A percentile compares a stretch with the other conserved stretches of the same genome.
Evolutionary conservation across 1,284 basidiomycete genomes (phyloP).

Genomic region (Naganishia liquefaciens): DNA sequence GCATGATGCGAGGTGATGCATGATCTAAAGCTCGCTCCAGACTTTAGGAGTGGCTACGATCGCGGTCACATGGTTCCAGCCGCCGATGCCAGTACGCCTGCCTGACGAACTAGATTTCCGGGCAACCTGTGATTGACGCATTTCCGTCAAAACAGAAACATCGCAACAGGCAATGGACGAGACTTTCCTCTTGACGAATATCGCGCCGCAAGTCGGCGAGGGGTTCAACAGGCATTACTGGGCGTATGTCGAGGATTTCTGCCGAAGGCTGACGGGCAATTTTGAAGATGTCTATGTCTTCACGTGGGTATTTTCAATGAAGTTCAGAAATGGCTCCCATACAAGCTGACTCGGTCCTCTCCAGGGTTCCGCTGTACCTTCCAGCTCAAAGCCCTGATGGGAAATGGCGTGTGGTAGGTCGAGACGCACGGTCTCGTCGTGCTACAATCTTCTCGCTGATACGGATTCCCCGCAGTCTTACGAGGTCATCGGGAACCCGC

Average conservation of each 20-base stretch:
- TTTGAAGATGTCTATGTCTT: slow-evolving; percentile 97
- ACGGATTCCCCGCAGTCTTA: slow-evolving; percentile 62
- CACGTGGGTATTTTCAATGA: slow-evolving; percentile 58
- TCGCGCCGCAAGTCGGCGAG: slow-evolving; percentile 95
- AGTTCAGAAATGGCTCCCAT: not conserved
- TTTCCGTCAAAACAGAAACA: slow-evolving; percentile 17
- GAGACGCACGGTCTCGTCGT: not conserved
- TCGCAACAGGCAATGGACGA: slow-evolving; percentile 89
- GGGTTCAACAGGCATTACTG: slow-evolving; percentile 99
- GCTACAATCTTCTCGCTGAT: too few relatives aligned
- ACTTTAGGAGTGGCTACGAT: slow-evolving; percentile 93
- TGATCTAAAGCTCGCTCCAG: slow-evolving; percentile 37
- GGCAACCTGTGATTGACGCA: not conserved
- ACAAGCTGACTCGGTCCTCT: not conserved
- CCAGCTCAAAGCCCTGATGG: slow-evolving; percentile 81
- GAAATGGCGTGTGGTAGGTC: slow-evolving; percentile 87
- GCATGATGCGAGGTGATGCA: not conserved
- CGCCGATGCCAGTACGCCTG: slow-evolving; percentile 78
- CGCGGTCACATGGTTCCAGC: slow-evolving; percentile 98
- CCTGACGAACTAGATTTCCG: not conserved
- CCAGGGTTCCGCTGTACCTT: slow-evolving; percentile 83
- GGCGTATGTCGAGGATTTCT: slow-evolving; percentile 97
- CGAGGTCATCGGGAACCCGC: slow-evolving; percentile 91
- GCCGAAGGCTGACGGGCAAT: slow-evolving; percentile 75
- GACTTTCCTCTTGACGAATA: slow-evolving; percentile 92